Conservation (phyloP, 2,329 filamentous ascomycete genomes). For the Exserohilum turcica region DNA sequence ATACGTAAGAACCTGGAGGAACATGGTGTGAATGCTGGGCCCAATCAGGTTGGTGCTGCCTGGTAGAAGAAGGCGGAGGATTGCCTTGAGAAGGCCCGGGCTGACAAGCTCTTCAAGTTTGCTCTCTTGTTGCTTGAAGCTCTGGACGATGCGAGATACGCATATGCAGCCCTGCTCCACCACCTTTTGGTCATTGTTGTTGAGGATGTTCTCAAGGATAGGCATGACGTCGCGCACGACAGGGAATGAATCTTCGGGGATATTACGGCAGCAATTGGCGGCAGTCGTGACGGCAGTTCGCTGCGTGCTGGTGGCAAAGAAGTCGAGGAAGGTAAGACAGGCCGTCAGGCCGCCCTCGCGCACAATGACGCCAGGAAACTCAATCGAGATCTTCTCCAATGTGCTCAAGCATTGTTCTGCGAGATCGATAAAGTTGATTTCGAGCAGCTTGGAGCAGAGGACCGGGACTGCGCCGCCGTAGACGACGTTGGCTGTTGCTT, state of each 20-base stretch:
- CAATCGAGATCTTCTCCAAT: conserved; percentile 93
- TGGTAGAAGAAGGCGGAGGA: conserved; percentile 85
- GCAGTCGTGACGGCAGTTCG: conserved; percentile 95
- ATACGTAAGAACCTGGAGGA: conserved; percentile 87
- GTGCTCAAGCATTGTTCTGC: conserved; percentile 97
- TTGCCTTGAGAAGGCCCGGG: conserved; percentile 80
- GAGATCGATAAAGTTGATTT: conserved; percentile 96
- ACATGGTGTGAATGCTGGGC: conserved; percentile 93
- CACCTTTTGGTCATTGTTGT: conserved; percentile 92
- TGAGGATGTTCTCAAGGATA: conserved; percentile 85
- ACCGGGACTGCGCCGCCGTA: conserved; percentile 97
- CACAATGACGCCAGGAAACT: conserved; percentile 94
- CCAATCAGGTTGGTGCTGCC: conserved; percentile 96
- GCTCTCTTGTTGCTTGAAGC: conserved; percentile 84
- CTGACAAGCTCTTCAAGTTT: conserved; percentile 94
- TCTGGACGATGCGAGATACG: conserved; percentile 94
- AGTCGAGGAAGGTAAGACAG: conserved; percentile 95
- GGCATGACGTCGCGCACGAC: conserved; percentile 97
- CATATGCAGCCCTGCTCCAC: conserved; percentile 96
- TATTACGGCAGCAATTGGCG: conserved; percentile 97
- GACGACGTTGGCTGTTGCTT: conserved; percentile 91
- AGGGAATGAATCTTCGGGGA: conserved; percentile 88
- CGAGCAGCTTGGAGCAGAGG: conserved; percentile 89
- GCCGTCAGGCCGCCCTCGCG: conserved; percentile 93
- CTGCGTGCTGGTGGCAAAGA: conserved; percentile 96